Evolutionary conservation across 2,329 filamentous ascomycete genomes (phyloP).

Genomic region (Cladophialophora carrionii): DNA sequence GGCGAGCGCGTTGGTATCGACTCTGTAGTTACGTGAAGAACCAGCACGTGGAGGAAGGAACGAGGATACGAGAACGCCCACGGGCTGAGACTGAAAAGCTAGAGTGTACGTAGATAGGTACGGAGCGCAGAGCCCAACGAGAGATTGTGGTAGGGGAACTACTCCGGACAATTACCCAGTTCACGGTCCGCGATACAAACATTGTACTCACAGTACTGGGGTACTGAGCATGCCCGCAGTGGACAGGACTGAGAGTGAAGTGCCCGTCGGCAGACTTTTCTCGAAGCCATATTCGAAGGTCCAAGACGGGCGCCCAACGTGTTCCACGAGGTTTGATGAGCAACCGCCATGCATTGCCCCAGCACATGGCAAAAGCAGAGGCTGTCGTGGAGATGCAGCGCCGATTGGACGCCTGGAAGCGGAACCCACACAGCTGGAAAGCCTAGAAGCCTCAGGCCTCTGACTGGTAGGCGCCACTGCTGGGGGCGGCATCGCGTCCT

Average conservation of each 20-base stretch:
- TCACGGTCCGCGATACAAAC: not conserved
- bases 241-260: not conserved
- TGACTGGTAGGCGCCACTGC: not conserved
- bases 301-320: not conserved
- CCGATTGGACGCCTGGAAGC: not conserved
- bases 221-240: not conserved
- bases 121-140: not conserved
- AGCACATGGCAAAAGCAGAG: slow-evolving; percentile 4
- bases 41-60: slow-evolving; percentile 1
- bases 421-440: not conserved
- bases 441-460: not conserved
- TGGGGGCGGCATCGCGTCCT: too few relatives aligned
- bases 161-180: not conserved
- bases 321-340: slow-evolving; percentile 4
- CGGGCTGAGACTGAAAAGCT: not conserved
- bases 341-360: not conserved
- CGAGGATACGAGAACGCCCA: slow-evolving; percentile 1
- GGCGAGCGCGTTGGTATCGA: not conserved
- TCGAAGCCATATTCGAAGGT: slow-evolving; percentile 15
- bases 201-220: not conserved
- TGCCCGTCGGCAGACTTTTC: slow-evolving; percentile 14
- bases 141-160: not conserved
- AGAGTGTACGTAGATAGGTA: too few relatives aligned
- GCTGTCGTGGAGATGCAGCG: not conserved
- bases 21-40: slow-evolving; percentile 3